Percentiles rank a stretch among this genome's conserved stretches.
phyloP scores from a whole-genome alignment of 1,284 basidiomycete species.

The Dichomitus squalens region DNA sequence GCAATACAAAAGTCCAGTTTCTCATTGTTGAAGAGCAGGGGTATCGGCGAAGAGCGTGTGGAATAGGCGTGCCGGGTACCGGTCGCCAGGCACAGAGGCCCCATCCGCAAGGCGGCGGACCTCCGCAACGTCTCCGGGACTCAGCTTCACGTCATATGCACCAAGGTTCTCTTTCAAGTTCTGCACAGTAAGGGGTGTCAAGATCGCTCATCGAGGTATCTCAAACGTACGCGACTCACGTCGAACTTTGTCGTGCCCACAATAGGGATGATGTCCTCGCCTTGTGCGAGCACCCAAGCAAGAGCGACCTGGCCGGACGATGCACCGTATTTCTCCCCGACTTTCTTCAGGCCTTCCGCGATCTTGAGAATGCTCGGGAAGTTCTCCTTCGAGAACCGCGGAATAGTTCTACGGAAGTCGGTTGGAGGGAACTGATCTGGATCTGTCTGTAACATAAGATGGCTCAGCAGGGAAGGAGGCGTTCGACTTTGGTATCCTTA shows the following conservation, averaged over 20 bases:
- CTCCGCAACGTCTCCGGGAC: conserved; percentile 30
- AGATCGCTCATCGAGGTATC: background rate
- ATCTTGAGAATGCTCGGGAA: conserved; percentile 46
- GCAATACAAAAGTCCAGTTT: no score
- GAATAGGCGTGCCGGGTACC: conserved; percentile 12
- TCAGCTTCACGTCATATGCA: conserved; percentile 31
- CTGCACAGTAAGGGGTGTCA: conserved; percentile 9
- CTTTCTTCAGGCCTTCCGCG: conserved; percentile 35
- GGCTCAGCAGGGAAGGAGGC: background rate
- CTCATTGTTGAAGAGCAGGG: conserved; percentile 13
- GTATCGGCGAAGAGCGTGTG: conserved; percentile 18
- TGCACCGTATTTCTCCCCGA: conserved; percentile 33
- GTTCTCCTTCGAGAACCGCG: conserved; percentile 45
- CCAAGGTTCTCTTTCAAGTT: conserved; percentile 39
- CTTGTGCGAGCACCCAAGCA: conserved; percentile 45
- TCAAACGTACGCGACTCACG: conserved; percentile 6
- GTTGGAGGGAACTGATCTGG: conserved; percentile 52
- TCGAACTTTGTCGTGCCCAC: conserved; percentile 36
- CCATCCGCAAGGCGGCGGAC: conserved; percentile 29
- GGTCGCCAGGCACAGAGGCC: conserved; percentile 20
- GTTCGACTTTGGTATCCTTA: background rate
- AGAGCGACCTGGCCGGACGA: conserved; percentile 45
- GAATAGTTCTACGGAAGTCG: conserved; percentile 45
- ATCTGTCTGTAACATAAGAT: conserved; percentile 41
- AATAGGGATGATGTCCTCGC: conserved; percentile 40